A percentile compares a stretch with the other conserved stretches of the same genome.
phyloP scores from a whole-genome alignment of 352 stramenopile genomes.

The Pythium apleroticum region DNA sequence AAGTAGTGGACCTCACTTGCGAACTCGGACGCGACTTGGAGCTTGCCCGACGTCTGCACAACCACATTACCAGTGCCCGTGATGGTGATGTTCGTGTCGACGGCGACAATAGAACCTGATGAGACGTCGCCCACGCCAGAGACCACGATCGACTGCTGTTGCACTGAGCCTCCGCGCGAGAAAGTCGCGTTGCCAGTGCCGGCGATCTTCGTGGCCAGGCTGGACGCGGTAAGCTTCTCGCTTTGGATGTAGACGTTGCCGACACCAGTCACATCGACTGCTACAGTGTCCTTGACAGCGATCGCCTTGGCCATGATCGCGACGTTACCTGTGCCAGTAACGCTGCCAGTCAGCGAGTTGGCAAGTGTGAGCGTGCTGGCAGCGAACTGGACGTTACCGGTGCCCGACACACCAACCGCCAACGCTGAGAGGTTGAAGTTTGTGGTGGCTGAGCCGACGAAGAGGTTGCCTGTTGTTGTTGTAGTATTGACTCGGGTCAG shows the following conservation, averaged over 20 bases:
- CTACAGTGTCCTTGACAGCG: slow-evolving; percentile 19
- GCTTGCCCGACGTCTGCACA: slow-evolving; percentile 41
- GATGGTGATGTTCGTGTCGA: slow-evolving; percentile 41
- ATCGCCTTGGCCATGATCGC: slow-evolving; percentile 30
- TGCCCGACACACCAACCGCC: slow-evolving; percentile 14
- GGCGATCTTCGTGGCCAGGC: slow-evolving; percentile 29
- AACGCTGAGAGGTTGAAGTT: slow-evolving; percentile 9
- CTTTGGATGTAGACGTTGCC: slow-evolving; percentile 39
- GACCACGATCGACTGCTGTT: slow-evolving; percentile 32
- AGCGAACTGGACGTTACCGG: slow-evolving; percentile 19
- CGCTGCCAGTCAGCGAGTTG: slow-evolving; percentile 7
- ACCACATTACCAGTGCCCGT: slow-evolving; percentile 39
- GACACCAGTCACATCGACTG: slow-evolving; percentile 28
- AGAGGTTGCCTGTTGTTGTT: no score
- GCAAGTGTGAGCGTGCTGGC: slow-evolving; percentile 18
- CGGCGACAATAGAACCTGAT: slow-evolving; percentile 40
- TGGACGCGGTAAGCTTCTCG: slow-evolving; percentile 10
- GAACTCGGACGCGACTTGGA: slow-evolving; percentile 30
- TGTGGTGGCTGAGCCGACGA: no score
- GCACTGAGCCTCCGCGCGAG: slow-evolving; percentile 29
- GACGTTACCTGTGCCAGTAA: slow-evolving; percentile 26
- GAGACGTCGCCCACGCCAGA: slow-evolving; percentile 40
- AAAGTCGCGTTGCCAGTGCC: slow-evolving; percentile 41
- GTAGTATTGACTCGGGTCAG: no score
- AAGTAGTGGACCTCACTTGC: slow-evolving; percentile 42